Conservation (phyloP, 2,329 filamentous ascomycete genomes). For the Mollisiaceae sp. region DNA sequence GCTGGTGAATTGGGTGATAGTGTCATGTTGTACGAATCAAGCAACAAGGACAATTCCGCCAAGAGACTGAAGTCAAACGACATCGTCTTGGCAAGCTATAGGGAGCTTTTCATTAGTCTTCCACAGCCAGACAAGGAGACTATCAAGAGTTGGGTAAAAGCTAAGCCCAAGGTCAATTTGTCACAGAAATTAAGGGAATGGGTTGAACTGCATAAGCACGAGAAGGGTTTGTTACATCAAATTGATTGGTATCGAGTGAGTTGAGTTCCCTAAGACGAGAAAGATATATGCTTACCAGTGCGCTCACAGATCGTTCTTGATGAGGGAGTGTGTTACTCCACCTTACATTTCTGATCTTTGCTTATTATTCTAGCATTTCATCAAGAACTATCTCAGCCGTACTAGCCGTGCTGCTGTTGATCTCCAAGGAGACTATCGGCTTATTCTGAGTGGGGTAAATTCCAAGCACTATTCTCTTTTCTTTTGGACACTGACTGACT, state of each 20-base stretch:
- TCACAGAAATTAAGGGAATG: too few species aligned
- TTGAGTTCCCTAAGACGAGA: fast-evolving
- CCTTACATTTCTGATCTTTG: too few species aligned
- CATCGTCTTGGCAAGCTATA: background rate
- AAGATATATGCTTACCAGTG: background rate
- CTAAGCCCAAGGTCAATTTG: too few species aligned
- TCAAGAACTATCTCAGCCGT: background rate
- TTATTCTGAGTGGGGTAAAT: background rate
- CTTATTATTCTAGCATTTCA: background rate
- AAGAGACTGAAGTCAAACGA: background rate
- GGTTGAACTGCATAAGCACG: background rate
- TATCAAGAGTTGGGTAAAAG: too few species aligned
- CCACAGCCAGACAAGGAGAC: background rate
- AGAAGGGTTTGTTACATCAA: background rate
- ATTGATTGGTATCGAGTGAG: slow-evolving; percentile 1
- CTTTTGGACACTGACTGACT: background rate
- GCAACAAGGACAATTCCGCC: background rate
- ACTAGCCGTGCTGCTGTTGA: background rate
- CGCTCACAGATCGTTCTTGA: background rate
- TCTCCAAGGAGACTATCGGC: background rate
- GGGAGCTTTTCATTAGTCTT: background rate
- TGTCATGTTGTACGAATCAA: background rate
- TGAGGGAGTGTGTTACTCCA: background rate
- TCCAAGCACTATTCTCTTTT: too few species aligned
- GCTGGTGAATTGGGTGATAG: background rate